Evolutionary conservation across 1,284 basidiomycete species (phyloP), one percentile per base, ranked within the genome.

Genomic region (Austropuccinia psidii): DNA sequence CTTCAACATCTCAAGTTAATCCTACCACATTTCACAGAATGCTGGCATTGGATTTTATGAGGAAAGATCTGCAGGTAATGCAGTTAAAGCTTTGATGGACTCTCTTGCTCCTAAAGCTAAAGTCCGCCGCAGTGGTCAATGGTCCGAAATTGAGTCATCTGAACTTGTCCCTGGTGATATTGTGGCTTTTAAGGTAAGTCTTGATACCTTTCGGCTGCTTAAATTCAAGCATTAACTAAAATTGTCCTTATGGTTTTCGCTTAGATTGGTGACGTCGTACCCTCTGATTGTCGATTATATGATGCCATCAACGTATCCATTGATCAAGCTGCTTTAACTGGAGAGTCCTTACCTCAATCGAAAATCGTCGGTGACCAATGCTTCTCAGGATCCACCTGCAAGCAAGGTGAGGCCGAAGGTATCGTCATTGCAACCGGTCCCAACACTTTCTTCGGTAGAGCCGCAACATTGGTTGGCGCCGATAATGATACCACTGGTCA

Each of bases 31-130:
- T 9, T 41, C 6, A 24, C 24, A 72, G 68, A 98, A 98, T 87
- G 96, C 94, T 11, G 85, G 88, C 68, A 97, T 98, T 80, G 94
- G 95, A 86, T 98, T 93, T 87, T 91, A 96, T 84, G 94, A 98
- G 83, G 95, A 98, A 83, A 87, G 89, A 75, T 92, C 92, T 80
- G 94, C 94, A 66, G 94, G 94, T 83, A 96, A 98, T 83, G 94
- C 94, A 47, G 94, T 98, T 84, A 97, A 96, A 85, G 93, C 93
- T 15, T 90, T 98, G 77, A 98, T 97, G 94, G 94, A 97, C 82
- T 97, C 94, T 19, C 90, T 98, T 77, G 94, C 95, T 24, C 95
- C 93, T 82, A 97, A 97, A 85, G 94, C 94, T 45, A 90, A 89
- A 82, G 90, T 90, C 79, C 90, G 87, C 83, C 93, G 94, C 77